Conservation (phyloP, 2,329 filamentous ascomycete genomes). For the Sordariomycetes sp. region DNA sequence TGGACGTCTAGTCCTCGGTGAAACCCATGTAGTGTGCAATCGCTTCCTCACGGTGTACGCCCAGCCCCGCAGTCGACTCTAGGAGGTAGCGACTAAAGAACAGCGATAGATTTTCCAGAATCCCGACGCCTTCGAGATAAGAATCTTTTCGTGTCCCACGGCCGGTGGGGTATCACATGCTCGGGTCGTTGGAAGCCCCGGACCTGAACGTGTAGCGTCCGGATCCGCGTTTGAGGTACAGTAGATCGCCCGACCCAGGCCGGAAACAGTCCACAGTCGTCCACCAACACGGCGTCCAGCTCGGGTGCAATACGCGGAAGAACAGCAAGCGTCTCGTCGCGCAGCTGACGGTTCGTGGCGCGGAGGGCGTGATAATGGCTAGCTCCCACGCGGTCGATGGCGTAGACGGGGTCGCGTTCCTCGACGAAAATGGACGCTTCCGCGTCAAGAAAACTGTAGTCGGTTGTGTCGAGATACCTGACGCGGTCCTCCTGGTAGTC, state of each 20-base stretch:
- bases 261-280: background rate
- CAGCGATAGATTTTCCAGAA: too few relatives aligned
- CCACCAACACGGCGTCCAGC: background rate
- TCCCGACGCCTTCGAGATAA: too few relatives aligned
- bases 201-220: background rate
- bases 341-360: background rate
- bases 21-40: too few relatives aligned
- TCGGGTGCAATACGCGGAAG: background rate
- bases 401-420: background rate
- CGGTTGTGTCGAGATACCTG: too few relatives aligned
- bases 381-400: background rate
- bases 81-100: too few relatives aligned
- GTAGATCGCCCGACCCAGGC: background rate
- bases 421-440: background rate
- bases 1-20: too few relatives aligned
- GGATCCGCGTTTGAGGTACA: background rate
- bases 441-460: too few relatives aligned
- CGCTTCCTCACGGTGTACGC: too few relatives aligned
- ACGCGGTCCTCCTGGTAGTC: background rate
- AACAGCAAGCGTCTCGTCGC: background rate
- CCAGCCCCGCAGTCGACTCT: too few relatives aligned
- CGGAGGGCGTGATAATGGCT: background rate
- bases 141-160: too few relatives aligned
- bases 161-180: too few relatives aligned
- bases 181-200: too few relatives aligned